Percentiles rank a stretch among this genome's conserved stretches.
phyloP scores from a whole-genome alignment of 768 basidiomycete species.

The Tylopilus felleus region DNA sequence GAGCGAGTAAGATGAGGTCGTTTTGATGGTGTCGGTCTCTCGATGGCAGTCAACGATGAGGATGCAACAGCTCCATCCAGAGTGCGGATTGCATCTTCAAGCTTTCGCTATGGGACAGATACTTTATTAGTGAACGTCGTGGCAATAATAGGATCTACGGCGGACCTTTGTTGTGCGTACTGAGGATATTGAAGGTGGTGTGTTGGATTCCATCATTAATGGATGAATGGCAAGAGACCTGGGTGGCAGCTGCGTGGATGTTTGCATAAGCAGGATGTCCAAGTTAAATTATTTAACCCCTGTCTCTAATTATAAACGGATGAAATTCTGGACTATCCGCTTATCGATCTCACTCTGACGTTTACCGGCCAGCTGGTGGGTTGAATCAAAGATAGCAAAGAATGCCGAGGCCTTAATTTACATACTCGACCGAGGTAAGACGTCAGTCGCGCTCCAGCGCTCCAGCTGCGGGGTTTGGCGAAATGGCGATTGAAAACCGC shows the following conservation, averaged over 20 bases:
- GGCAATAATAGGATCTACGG: neutral
- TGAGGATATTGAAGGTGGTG: conserved; percentile 16
- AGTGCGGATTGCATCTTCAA: conserved; percentile 74
- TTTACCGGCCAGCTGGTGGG: neutral
- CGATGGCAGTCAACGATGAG: conserved; percentile 27
- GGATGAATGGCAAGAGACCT: neutral
- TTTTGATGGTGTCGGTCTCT: conserved; percentile 42
- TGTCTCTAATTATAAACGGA: no score
- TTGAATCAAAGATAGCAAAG: neutral
- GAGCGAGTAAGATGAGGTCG: conserved; percentile 56
- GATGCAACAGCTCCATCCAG: conserved; percentile 62
- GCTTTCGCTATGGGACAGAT: conserved; percentile 54
- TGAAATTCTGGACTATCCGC: no score
- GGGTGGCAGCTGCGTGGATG: neutral
- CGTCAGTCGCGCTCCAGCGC: neutral
- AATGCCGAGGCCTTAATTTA: neutral
- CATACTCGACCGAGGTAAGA: neutral
- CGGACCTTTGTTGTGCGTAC: conserved; percentile 45
- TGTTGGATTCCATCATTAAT: conserved; percentile 19
- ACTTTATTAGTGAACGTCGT: neutral
- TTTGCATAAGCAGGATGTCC: neutral
- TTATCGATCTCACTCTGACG: neutral
- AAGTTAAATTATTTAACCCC: neutral
- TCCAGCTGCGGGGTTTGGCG: neutral
- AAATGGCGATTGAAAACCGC: neutral